Evolutionary conservation across 176 grass and related monocot genomes (phyloP).

Genomic region (Oryza glaberrima): DNA sequence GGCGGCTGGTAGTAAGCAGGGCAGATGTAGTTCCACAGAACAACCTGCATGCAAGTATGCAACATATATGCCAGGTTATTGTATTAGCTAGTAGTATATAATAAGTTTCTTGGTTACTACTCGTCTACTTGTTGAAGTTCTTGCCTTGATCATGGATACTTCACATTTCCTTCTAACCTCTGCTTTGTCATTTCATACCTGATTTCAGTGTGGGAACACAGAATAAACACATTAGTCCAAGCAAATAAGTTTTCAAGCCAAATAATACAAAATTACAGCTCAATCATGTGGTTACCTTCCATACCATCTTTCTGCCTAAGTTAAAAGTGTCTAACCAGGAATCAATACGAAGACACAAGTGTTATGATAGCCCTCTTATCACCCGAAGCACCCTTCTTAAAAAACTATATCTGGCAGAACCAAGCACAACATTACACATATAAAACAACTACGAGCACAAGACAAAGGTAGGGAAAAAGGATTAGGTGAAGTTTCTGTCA

Average conservation of each 20-base stretch:
- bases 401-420: conserved; percentile 14
- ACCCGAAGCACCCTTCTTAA: not conserved
- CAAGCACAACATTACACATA: conserved; percentile 30
- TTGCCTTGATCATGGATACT: not conserved
- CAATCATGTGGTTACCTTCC: conserved; percentile 2
- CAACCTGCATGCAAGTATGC: conserved; percentile 26
- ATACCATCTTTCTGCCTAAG: not conserved
- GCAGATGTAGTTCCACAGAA: not conserved
- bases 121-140: not conserved
- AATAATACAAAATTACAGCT: conserved; percentile 21
- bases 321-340: not conserved
- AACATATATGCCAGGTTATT: conserved; percentile 10
- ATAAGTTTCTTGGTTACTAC: not conserved
- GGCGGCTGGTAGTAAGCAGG: not conserved
- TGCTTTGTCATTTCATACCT: not conserved
- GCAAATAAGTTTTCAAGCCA: not conserved
- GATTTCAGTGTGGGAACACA: conserved; percentile 2
- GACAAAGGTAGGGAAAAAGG: conserved; percentile 33
- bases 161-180: conserved; percentile 5
- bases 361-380: not conserved
- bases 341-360: not conserved
- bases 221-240: not conserved
- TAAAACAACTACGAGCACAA: conserved; percentile 13
- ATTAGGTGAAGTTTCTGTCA: conserved; percentile 32
- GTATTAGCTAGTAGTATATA: not conserved